phyloP scores from a whole-genome alignment of 768 basidiomycete species.

The Suillus variegatus region DNA sequence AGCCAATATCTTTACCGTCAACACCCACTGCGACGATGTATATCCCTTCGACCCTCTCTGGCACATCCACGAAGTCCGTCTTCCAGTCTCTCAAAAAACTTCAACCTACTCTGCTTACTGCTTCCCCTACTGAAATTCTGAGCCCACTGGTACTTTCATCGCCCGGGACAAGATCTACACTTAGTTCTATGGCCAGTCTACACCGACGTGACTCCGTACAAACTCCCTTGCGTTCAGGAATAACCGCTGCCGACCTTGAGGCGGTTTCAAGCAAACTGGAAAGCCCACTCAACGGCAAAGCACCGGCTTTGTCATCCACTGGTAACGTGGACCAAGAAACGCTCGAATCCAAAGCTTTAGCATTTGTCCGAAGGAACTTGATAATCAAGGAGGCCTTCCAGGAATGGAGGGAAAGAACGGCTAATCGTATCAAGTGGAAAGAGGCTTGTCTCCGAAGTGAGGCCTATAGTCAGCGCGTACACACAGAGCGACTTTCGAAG shows the following conservation, averaged over 20 bases:
- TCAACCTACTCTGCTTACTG: slow-evolving; percentile 25
- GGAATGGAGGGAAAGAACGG: slow-evolving; percentile 48
- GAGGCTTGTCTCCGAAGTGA: slow-evolving; percentile 65
- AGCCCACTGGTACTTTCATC: slow-evolving; percentile 32
- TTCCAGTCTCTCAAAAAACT: slow-evolving; percentile 24
- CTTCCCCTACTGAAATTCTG: slow-evolving; percentile 28
- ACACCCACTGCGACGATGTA: slow-evolving; percentile 28
- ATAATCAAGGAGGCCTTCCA: slow-evolving; percentile 44
- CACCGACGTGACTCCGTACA: slow-evolving; percentile 25
- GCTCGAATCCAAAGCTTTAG: slow-evolving; percentile 42
- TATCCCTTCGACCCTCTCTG: slow-evolving; percentile 17
- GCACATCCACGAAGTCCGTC: slow-evolving; percentile 19
- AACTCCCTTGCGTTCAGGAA: slow-evolving; percentile 24
- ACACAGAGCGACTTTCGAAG: slow-evolving; percentile 33
- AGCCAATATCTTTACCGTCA: slow-evolving; percentile 35
- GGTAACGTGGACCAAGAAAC: slow-evolving; percentile 17
- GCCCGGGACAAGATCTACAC: slow-evolving; percentile 17
- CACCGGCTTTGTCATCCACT: neutral
- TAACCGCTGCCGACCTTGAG: slow-evolving; percentile 16
- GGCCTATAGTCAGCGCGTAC: slow-evolving; percentile 56
- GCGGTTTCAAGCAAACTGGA: slow-evolving; percentile 6
- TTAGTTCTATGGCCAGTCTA: slow-evolving; percentile 17
- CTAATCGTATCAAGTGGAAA: slow-evolving; percentile 53
- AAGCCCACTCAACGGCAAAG: slow-evolving; percentile 11
- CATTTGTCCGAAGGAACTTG: slow-evolving; percentile 42